Conservation (phyloP, 805 yeast genomes). For the Metschnikowia gelsemii region DNA sequence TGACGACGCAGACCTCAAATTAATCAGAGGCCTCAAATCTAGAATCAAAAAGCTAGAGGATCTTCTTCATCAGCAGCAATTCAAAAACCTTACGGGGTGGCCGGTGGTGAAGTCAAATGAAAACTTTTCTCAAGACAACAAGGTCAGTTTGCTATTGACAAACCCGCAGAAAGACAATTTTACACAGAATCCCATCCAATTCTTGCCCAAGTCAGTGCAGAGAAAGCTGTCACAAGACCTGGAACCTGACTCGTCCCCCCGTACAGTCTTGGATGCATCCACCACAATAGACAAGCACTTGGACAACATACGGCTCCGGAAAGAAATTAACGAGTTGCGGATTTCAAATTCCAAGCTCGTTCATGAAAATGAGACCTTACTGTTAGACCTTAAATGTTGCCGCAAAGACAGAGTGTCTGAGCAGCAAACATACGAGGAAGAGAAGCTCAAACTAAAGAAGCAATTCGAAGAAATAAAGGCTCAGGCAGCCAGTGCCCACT, state of each 20-base stretch:
- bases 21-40: conserved; percentile 61
- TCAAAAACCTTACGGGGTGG: conserved; percentile 50
- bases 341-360: background rate
- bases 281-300: conserved; percentile 42
- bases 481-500: too few relatives aligned
- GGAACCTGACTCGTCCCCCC: background rate
- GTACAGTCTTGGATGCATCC: conserved; percentile 35
- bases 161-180: conserved; percentile 1
- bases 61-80: conserved; percentile 70
- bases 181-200: conserved; percentile 25
- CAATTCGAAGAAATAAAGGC: background rate
- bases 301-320: conserved; percentile 39
- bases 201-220: conserved; percentile 19
- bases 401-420: conserved; percentile 1
- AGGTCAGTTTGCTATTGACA: conserved; percentile 18
- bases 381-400: background rate
- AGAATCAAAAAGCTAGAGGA: conserved; percentile 77
- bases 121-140: conserved; percentile 2
- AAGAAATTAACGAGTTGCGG: conserved; percentile 26
- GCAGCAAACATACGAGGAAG: conserved; percentile 3
- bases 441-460: conserved; percentile 1
- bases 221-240: conserved; percentile 6
- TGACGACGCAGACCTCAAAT: conserved; percentile 31
- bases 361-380: conserved; percentile 2
- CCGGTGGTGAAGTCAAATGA: conserved; percentile 27